Evolutionary conservation across 306 rosid genomes (phyloP).

Genomic region (Malus fusca): DNA sequence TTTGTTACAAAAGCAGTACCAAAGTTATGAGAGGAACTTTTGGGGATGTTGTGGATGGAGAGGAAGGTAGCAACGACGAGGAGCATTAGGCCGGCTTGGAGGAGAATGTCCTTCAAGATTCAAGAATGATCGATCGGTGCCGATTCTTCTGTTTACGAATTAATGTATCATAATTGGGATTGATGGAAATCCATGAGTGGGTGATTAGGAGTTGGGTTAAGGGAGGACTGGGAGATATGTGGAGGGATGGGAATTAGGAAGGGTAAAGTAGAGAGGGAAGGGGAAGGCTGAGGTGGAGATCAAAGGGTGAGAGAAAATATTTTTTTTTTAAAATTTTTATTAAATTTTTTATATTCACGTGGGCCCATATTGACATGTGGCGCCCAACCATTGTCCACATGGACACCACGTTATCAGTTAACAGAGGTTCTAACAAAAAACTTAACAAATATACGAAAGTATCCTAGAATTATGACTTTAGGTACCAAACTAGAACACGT

Average conservation of each 20-base stretch:
- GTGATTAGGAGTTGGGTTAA: not conserved
- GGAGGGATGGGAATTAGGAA: not conserved
- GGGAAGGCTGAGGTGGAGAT: not conserved
- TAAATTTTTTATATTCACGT: no score
- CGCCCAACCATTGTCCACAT: no score
- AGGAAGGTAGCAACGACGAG: conserved; percentile 38
- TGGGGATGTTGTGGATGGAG: conserved; percentile 50
- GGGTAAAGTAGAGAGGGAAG: not conserved
- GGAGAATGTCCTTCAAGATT: conserved; percentile 46
- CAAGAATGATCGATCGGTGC: not conserved
- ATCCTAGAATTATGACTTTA: no score
- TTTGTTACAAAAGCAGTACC: conserved; percentile 12
- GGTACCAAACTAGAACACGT: no score
- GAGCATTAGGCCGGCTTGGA: conserved; percentile 47
- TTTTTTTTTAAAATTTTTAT: no score
- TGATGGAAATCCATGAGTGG: not conserved
- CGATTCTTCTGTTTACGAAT: not conserved
- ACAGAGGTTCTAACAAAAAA: no score
- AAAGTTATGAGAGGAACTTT: conserved; percentile 24
- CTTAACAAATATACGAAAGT: no score
- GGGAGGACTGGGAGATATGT: not conserved
- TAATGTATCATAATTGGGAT: not conserved
- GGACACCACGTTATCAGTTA: no score
- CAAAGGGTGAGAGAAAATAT: no score
- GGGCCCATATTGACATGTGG: no score